Evolutionary conservation across 441 rosid genomes (phyloP), one percentile per base, ranked within the genome.

Genomic region (Melastoma candidum): DNA sequence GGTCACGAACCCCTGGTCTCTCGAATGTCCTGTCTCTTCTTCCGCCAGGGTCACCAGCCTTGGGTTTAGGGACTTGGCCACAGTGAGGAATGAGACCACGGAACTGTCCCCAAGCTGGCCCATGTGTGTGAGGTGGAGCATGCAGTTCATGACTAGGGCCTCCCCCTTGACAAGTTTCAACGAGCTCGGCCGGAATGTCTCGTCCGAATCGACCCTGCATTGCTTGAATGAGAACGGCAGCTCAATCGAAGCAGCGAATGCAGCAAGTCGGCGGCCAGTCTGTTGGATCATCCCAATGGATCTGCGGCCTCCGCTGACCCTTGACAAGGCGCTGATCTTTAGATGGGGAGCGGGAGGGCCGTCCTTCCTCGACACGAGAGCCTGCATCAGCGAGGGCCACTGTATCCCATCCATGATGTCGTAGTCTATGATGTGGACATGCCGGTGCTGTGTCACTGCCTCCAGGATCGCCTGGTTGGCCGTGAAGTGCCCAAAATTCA

Each of bases 331-430:
- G 1, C 95, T 84, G 76, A 89, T 84, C 59, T 76, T 60, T 0
- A 89, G 95, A 57, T 86, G 87, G 11, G 88, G 94, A 11, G 73
- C 25, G 0, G 77, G 76, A 0, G 70, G 61, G 26, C 79, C 80
- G 12, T 77, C 84, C 13, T 79, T 84, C 25, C 73, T 67, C 0
- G 83, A 77, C 32, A 76, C 85, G 36, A 89, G 58, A 13, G 90
- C 84, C 22, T 89, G 97, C 84, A 89, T 82, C 49, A 89, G 49
- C 12, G 93, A 77, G 3, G 95, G 80, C 97, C 95, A 89, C 36
- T 89, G 95, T 51, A 77, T 68, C 25, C 97, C 97, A 56, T 89
- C 93, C 75, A 74, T 74, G 48, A 89, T 86, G 54, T 89, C 94
- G 24, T 62, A 62, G 58, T 62, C 66, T n/a, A 62, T 54, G 6